Percentiles rank a stretch among this genome's conserved stretches.
phyloP scores from a whole-genome alignment of 2,329 filamentous ascomycete genomes.

The Xylariomycetidae sp. region DNA sequence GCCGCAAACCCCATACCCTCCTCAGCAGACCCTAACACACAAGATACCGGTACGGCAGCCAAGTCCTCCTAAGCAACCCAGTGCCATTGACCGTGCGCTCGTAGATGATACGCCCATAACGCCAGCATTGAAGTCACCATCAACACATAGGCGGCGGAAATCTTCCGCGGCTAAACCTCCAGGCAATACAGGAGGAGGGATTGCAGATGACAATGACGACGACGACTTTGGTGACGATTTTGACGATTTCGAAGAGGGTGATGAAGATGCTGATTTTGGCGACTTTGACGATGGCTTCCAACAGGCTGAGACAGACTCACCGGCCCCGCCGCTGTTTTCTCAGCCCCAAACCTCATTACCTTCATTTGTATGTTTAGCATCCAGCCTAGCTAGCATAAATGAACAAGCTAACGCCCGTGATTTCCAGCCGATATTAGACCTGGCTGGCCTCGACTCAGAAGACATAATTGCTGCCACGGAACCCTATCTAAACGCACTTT shows the following conservation, averaged over 20 bases:
- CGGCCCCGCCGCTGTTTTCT: slow-evolving; percentile 25
- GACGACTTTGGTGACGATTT: slow-evolving; percentile 57
- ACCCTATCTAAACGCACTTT: slow-evolving; percentile 63
- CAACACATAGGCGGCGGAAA: slow-evolving; percentile 21
- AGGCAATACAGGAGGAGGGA: slow-evolving; percentile 23
- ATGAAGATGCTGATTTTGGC: slow-evolving; percentile 53
- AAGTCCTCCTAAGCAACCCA: slow-evolving; percentile 30
- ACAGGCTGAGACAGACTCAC: slow-evolving; percentile 38
- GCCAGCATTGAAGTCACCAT: slow-evolving; percentile 23
- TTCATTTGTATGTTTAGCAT: slow-evolving; percentile 40
- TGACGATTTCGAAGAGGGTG: slow-evolving; percentile 59
- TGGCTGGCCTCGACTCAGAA: slow-evolving; percentile 55
- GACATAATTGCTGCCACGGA: slow-evolving; percentile 58
- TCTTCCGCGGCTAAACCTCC: slow-evolving; percentile 24
- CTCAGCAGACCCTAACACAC: slow-evolving; percentile 22
- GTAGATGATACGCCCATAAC: slow-evolving; percentile 27
- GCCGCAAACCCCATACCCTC: slow-evolving; percentile 22
- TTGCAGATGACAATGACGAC: slow-evolving; percentile 27
- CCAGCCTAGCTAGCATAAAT: slow-evolving; percentile 25
- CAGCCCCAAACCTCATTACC: slow-evolving; percentile 32
- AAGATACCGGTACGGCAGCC: slow-evolving; percentile 32
- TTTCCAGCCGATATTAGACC: slow-evolving; percentile 61
- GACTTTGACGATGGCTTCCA: slow-evolving; percentile 73
- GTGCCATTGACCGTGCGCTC: slow-evolving; percentile 32
- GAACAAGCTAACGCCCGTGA: slow-evolving; percentile 22